A percentile compares a stretch with the other conserved stretches of the same genome.
Conservation (phyloP, 1,284 basidiomycete genomes). For the Afroboletus lepidellus region DNA sequence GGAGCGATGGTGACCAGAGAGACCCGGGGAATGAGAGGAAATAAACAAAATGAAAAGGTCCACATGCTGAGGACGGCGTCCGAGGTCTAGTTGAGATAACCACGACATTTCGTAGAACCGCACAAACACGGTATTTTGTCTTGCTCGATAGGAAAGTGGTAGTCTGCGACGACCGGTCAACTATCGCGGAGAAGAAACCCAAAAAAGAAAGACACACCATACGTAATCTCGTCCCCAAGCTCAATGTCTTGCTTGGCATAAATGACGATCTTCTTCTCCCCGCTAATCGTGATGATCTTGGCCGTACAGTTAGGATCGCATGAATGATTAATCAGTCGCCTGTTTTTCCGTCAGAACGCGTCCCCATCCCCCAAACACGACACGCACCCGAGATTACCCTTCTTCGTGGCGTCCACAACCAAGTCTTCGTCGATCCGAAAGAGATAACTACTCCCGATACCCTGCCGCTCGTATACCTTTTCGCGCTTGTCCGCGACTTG, state of each 20-base stretch:
- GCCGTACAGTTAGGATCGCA: conserved; percentile 98
- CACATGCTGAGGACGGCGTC: background rate
- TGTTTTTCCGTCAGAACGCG: conserved; percentile 32
- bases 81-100: conserved; percentile 75
- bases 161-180: conserved; percentile 55
- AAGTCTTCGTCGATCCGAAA: conserved; percentile 92
- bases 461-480: conserved; percentile 93
- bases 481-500: conserved; percentile 97
- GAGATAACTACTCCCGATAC: conserved; percentile 93
- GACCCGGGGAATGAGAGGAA: conserved; percentile 5
- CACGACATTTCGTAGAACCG: conserved; percentile 83
- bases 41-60: background rate
- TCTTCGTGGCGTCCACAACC: conserved; percentile 98
- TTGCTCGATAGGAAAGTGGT: conserved; percentile 91
- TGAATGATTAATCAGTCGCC: conserved; percentile 93
- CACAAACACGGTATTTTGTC: conserved; percentile 91
- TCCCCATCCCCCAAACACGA: conserved; percentile 1
- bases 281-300: conserved; percentile 97
- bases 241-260: conserved; percentile 95
- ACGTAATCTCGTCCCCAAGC: conserved; percentile 92
- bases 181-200: background rate
- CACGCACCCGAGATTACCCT: conserved; percentile 92
- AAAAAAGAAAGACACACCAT: conserved; percentile 55
- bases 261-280: conserved; percentile 98
- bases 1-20: conserved; percentile 11